Percentiles rank a stretch among this genome's conserved stretches.
phyloP scores from a whole-genome alignment of 495 filamentous ascomycete species.

The Pyrenopolyporus hunteri region DNA sequence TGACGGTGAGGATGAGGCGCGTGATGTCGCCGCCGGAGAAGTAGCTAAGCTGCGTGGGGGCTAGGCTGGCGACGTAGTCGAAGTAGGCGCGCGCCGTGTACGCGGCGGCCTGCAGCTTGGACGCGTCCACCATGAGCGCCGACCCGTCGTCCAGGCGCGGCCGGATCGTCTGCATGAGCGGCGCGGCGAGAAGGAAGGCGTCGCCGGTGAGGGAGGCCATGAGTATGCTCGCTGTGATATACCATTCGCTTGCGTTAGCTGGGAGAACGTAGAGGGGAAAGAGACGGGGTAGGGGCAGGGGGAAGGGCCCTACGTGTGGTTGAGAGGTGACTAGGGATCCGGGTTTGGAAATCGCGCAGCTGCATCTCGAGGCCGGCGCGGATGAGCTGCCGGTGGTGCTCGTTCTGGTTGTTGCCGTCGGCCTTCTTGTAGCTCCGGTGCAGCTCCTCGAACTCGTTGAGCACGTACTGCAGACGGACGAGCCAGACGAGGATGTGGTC shows the following conservation, averaged over 20 bases:
- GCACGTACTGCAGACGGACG: constrained; percentile 47
- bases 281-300: neutral
- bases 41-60: constrained; percentile 33
- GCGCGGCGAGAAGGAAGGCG: constrained; percentile 46
- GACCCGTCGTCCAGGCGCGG: neutral
- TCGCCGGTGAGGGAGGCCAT: constrained; percentile 42
- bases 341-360: constrained; percentile 45
- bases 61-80: constrained; percentile 39
- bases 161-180: constrained; percentile 40
- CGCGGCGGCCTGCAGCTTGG: constrained; percentile 22
- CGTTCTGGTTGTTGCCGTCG: constrained; percentile 32
- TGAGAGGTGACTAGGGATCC: constrained; percentile 41
- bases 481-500: constrained; percentile 52
- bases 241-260: neutral
- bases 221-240: constrained; percentile 40
- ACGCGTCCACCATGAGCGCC: constrained; percentile 1
- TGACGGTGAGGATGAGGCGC: constrained; percentile 44
- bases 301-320: constrained; percentile 19
- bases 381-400: constrained; percentile 49
- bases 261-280: neutral
- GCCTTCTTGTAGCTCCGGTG: constrained; percentile 30
- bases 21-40: constrained; percentile 46
- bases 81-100: constrained; percentile 34
- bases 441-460: constrained; percentile 46
- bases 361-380: constrained; percentile 52